Conservation (phyloP, 148 eudicot species). For the Camellia japonica region DNA sequence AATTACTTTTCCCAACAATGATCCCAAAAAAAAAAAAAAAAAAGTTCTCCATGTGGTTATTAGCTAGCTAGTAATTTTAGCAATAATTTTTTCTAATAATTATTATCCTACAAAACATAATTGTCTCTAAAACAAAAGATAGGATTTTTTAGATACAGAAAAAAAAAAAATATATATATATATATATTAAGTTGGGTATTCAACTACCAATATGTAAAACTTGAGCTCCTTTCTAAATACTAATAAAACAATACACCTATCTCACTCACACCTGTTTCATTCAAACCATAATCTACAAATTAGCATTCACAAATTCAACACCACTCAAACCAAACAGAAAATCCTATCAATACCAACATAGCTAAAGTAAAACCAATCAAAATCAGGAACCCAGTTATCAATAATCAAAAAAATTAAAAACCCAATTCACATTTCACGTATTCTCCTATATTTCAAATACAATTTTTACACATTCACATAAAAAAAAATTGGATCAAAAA, state of each 20-base stretch:
- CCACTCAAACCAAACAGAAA: not conserved
- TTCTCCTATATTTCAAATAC: too few relatives aligned
- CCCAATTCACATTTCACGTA: too few relatives aligned
- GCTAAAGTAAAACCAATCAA: not conserved
- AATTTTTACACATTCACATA: not conserved
- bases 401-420: too few relatives aligned
- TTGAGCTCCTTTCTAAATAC: not conserved
- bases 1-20: not conserved
- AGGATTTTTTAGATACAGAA: not conserved
- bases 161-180: not conserved
- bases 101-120: not conserved
- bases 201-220: not conserved
- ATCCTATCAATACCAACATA: not conserved
- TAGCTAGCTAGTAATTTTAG: constrained; percentile 1
- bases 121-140: not conserved
- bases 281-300: not conserved
- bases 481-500: not conserved
- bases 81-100: not conserved
- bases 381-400: too few relatives aligned
- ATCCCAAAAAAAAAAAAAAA: not conserved
- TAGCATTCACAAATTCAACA: not conserved
- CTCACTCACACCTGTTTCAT: not conserved
- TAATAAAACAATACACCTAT: not conserved
- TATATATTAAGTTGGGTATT: not conserved
- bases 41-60: not conserved